Percentiles rank a stretch among this genome's conserved stretches.
phyloP scores from a whole-genome alignment of 345 rosid species.

The Eucalyptus regnans region DNA sequence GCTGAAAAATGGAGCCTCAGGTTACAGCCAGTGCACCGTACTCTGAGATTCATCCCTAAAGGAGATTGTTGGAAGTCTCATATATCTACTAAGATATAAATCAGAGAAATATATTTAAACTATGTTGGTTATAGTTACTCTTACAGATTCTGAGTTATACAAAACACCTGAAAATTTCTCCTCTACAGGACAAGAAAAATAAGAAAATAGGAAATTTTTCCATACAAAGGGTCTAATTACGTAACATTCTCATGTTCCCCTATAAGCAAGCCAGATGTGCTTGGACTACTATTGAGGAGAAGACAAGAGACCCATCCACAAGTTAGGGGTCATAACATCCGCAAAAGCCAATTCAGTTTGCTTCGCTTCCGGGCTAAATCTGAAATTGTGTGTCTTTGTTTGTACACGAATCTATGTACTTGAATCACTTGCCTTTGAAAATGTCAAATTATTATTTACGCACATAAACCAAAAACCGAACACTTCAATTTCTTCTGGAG shows the following conservation, averaged over 20 bases:
- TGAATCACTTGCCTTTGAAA: neutral
- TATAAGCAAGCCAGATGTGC: neutral
- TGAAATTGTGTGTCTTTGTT: neutral
- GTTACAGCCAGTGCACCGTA: neutral
- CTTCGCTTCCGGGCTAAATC: neutral
- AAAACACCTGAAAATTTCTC: neutral
- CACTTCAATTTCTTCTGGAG: neutral
- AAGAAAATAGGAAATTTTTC: neutral
- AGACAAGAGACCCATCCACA: neutral
- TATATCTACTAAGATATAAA: neutral
- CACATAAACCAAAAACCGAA: neutral
- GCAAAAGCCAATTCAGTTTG: neutral
- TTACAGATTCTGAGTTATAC: neutral
- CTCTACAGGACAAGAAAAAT: neutral
- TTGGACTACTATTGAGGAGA: neutral
- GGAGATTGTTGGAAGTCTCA: neutral
- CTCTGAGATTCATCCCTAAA: neutral
- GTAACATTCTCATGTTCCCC: neutral
- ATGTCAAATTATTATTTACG: neutral
- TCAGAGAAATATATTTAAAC: neutral
- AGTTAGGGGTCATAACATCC: neutral
- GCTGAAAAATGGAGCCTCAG: neutral
- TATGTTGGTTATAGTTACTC: neutral
- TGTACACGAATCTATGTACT: neutral
- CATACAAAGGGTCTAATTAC: neutral